A percentile compares a stretch with the other conserved stretches of the same genome.
Conservation (phyloP, 164 flowering plant genomes). For the Macadamia integrifolia region DNA sequence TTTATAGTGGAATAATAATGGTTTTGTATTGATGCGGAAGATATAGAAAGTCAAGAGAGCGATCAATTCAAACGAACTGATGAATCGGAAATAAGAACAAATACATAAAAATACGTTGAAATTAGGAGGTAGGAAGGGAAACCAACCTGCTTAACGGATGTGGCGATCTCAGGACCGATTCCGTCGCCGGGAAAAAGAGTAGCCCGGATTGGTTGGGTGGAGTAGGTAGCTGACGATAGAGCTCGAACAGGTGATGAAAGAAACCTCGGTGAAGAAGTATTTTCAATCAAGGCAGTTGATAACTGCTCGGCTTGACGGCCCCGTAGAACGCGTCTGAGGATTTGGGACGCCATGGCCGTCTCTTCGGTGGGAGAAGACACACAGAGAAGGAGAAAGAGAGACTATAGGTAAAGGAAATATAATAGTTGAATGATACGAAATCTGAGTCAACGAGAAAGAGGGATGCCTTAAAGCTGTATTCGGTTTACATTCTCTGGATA, state of each 20-base stretch:
- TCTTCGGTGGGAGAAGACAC: background rate
- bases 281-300: background rate
- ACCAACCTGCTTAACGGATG: slow-evolving; percentile 71
- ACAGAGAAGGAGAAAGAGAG: background rate
- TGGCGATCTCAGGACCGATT: slow-evolving; percentile 93
- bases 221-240: slow-evolving; percentile 28
- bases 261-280: slow-evolving; percentile 10
- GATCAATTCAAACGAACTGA: background rate
- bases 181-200: slow-evolving; percentile 97
- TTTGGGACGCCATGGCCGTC: slow-evolving; percentile 18
- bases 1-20: too few relatives aligned
- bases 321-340: slow-evolving; percentile 28
- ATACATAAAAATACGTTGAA: background rate
- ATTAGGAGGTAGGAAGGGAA: background rate
- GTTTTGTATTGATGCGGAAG: background rate
- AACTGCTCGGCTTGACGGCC: slow-evolving; percentile 17
- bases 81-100: background rate
- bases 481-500: too few relatives aligned
- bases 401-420: background rate
- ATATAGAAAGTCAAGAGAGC: background rate
- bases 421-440: too few relatives aligned
- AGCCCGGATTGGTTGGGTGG: slow-evolving; percentile 48
- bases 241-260: slow-evolving; percentile 12
- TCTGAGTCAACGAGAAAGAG: too few relatives aligned
- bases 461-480: too few relatives aligned